A percentile compares a stretch with the other conserved stretches of the same genome.
phyloP scores from a whole-genome alignment of 192 early-diverging fungal species.

The Allomyces macrogynus region DNA sequence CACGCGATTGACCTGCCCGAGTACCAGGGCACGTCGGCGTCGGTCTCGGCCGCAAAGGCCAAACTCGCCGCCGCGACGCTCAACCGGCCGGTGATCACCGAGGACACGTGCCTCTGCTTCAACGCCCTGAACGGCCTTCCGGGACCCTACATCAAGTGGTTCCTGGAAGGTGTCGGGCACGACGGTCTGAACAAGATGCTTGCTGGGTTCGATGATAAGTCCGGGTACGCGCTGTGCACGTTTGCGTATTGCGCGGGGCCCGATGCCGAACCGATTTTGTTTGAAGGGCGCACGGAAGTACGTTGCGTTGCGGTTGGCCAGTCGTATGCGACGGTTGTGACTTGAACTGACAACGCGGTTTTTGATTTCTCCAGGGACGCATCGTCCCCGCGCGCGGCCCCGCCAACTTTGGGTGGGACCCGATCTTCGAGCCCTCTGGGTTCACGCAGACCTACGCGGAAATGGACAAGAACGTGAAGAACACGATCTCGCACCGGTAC shows the following conservation, averaged over 20 bases:
- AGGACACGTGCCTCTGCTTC: constrained; percentile 89
- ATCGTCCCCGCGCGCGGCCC: constrained; percentile 77
- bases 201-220: constrained; percentile 66
- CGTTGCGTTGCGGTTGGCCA: neutral
- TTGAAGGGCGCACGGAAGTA: constrained; percentile 63
- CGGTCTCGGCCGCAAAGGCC: constrained; percentile 66
- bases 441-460: constrained; percentile 61
- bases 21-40: constrained; percentile 62
- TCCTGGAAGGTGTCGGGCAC: constrained; percentile 57
- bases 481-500: constrained; percentile 76
- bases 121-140: constrained; percentile 82
- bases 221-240: constrained; percentile 76
- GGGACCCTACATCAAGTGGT: constrained; percentile 95
- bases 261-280: constrained; percentile 57
- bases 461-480: constrained; percentile 65
- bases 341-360: neutral
- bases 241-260: constrained; percentile 72
- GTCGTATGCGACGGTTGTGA: too few relatives aligned
- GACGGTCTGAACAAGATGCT: constrained; percentile 67
- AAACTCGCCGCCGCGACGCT: constrained; percentile 43
- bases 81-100: constrained; percentile 59
- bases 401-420: constrained; percentile 84
- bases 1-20: constrained; percentile 73
- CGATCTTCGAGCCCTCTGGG: constrained; percentile 75
- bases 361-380: constrained; percentile 26